These are phyloP conservation scores for Fagopyrum esculentum DNA, from an alignment of 148 eudicot species.

Conservation along the genomic window DNA sequence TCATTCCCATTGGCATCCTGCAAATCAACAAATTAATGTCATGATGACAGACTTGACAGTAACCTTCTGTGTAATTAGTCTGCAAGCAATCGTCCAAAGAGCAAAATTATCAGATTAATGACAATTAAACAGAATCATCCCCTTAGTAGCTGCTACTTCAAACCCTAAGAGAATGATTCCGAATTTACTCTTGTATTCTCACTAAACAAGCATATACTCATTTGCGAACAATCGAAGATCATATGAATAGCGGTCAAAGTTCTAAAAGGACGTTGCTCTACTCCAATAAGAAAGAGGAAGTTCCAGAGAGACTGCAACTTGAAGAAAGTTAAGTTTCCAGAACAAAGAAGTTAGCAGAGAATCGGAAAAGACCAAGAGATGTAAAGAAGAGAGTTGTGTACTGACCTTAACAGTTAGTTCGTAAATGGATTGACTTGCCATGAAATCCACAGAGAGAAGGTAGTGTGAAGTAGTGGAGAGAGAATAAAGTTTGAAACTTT, in stretches of 20 bases:
- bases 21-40: constrained; percentile 1
- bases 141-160: not conserved
- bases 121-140: not conserved
- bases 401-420: not conserved
- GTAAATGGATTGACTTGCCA: constrained; percentile 8
- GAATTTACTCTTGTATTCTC: not conserved
- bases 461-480: not conserved
- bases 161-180: constrained; percentile 1
- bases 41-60: no score
- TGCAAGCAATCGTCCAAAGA: not conserved
- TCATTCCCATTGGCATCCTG: constrained; percentile 67
- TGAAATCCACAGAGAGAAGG: not conserved
- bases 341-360: no score
- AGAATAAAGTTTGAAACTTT: not conserved
- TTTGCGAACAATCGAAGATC: not conserved
- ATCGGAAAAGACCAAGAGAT: not conserved
- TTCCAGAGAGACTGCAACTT: no score
- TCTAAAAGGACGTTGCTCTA: no score
- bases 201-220: not conserved
- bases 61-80: not conserved
- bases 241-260: not conserved
- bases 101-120: not conserved
- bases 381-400: not conserved
- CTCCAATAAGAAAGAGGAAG: no score
- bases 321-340: no score